These are phyloP conservation scores for Centaurea solstitialis DNA, from an alignment of 129 eudicot species.

Conservation along the genomic window DNA sequence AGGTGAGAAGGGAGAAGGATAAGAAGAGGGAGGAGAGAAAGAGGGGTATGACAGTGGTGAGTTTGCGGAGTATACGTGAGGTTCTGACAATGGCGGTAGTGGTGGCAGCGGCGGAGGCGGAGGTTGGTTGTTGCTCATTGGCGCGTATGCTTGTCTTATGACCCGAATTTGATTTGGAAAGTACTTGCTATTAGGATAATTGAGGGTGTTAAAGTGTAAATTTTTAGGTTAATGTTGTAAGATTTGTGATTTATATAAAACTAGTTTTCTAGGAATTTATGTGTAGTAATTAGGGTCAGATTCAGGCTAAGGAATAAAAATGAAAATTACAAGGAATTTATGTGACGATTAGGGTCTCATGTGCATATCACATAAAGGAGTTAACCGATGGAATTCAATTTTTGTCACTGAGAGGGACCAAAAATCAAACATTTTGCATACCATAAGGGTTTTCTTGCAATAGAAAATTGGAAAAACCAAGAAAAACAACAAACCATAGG, in stretches of 20 bases:
- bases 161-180: slow-evolving; percentile 64
- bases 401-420: no score
- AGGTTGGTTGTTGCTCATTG: slow-evolving; percentile 41
- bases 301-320: no score
- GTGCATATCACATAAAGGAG: no score
- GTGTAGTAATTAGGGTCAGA: no score
- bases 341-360: no score
- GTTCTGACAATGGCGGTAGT: neutral
- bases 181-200: slow-evolving; percentile 45
- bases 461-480: no score
- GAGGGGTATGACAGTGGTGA: neutral
- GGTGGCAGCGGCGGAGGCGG: neutral
- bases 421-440: no score
- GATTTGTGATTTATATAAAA: neutral
- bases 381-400: no score
- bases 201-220: neutral
- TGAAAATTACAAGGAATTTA: no score
- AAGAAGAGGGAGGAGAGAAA: slow-evolving; percentile 23
- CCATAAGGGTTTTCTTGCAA: no score
- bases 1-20: slow-evolving; percentile 51
- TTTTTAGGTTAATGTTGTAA: neutral
- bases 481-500: no score
- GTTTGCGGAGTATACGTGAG: slow-evolving; percentile 1
- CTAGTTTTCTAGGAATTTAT: neutral
- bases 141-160: slow-evolving; percentile 59